Evolutionary conservation across 352 stramenopile genomes (phyloP).

Genomic region (Thraustochytrium striatum): DNA sequence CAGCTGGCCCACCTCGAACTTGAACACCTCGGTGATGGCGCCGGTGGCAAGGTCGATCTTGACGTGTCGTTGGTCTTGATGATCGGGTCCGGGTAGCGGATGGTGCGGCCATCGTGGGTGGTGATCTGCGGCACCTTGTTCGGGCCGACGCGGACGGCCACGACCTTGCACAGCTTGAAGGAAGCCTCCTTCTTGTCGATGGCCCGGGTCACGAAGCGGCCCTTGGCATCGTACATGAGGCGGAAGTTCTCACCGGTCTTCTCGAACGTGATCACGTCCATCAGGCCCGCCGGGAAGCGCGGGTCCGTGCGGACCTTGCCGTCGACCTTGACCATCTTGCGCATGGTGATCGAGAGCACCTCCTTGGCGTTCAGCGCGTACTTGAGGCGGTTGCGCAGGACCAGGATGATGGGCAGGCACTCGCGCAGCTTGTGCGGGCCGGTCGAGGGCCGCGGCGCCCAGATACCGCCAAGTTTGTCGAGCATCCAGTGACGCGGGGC

Average conservation of each 20-base stretch:
- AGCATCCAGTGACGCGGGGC: constrained; percentile 84
- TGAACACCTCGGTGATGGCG: constrained; percentile 95
- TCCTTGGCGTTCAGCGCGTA: constrained; percentile 98
- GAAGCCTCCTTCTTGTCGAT: constrained; percentile 91
- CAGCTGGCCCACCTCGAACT: constrained; percentile 96
- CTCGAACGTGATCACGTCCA: constrained; percentile 96
- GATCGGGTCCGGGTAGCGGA: constrained; percentile 96
- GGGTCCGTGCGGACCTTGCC: constrained; percentile 91
- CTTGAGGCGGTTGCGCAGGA: constrained; percentile 98
- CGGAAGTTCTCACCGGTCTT: constrained; percentile 95
- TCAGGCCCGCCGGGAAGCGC: constrained; percentile 97
- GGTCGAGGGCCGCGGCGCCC: constrained; percentile 83
- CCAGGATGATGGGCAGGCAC: constrained; percentile 94
- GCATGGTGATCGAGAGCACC: constrained; percentile 98
- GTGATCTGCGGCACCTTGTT: constrained; percentile 93
- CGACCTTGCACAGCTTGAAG: constrained; percentile 97
- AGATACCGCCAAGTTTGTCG: constrained; percentile 82
- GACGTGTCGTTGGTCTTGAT: constrained; percentile 98
- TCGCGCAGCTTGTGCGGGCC: constrained; percentile 97
- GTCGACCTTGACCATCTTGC: constrained; percentile 97
- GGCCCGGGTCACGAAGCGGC: constrained; percentile 94
- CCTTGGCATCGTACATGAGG: constrained; percentile 97
- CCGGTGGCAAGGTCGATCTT: constrained; percentile 96
- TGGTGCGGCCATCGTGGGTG: constrained; percentile 96
- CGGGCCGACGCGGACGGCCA: constrained; percentile 74